A percentile compares a stretch with the other conserved stretches of the same genome.
phyloP scores from a whole-genome alignment of 805 yeast genomes.

The Starmerella sirachaensis region DNA sequence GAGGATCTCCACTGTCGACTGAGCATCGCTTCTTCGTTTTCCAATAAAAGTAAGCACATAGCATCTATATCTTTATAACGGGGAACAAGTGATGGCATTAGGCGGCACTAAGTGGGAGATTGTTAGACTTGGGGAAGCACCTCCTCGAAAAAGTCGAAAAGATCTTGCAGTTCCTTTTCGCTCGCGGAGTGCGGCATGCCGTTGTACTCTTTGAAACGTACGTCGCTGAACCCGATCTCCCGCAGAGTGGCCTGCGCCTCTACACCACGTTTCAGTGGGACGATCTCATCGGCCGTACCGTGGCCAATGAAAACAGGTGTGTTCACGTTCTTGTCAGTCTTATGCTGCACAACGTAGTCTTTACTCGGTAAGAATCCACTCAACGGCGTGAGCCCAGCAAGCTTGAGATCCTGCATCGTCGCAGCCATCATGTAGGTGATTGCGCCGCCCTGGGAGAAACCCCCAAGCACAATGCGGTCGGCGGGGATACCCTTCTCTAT shows the following conservation, averaged over 20 bases:
- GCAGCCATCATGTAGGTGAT: slow-evolving; percentile 37
- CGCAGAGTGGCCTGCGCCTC: slow-evolving; percentile 12
- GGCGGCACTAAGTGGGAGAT: neutral
- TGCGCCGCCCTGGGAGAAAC: slow-evolving; percentile 93
- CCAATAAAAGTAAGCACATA: neutral
- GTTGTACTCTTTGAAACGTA: slow-evolving; percentile 41
- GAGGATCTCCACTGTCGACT: no score
- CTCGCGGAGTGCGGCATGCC: slow-evolving; percentile 59
- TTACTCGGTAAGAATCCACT: slow-evolving; percentile 55
- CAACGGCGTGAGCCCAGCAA: slow-evolving; percentile 67
- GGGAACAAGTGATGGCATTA: no score
- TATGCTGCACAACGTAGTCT: slow-evolving; percentile 12
- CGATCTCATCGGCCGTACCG: slow-evolving; percentile 66
- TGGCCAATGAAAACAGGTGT: slow-evolving; percentile 85
- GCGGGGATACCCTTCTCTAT: slow-evolving; percentile 29
- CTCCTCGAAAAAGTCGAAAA: slow-evolving; percentile 36
- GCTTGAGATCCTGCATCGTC: slow-evolving; percentile 32
- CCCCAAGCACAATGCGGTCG: slow-evolving; percentile 70
- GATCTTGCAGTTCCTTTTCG: slow-evolving; percentile 53
- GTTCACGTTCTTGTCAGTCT: slow-evolving; percentile 34
- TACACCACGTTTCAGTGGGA: slow-evolving; percentile 34
- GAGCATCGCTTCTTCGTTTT: neutral
- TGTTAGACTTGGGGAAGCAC: slow-evolving; percentile 19
- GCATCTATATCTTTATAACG: no score
- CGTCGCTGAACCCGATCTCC: slow-evolving; percentile 33